Evolutionary conservation across 1,139 yeast genomes (phyloP).

Genomic region (Blastobotrys ciferrii): DNA sequence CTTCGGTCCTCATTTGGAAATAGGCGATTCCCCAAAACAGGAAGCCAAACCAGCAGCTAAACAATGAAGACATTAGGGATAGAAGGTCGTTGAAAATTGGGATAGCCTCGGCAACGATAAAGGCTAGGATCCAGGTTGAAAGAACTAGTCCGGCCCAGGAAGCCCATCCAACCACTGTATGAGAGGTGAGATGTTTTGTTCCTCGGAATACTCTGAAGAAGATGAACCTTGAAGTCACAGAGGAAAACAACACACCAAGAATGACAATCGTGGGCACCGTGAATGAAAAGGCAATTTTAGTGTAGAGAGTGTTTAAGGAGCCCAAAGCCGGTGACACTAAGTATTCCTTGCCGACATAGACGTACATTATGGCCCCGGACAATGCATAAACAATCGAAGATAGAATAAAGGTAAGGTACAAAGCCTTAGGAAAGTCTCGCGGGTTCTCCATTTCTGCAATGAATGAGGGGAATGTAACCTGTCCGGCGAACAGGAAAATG

Average conservation of each 20-base stretch:
- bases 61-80: constrained; percentile 57
- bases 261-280: constrained; percentile 59
- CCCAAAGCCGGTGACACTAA: constrained; percentile 62
- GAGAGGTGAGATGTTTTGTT: constrained; percentile 44
- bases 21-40: constrained; percentile 64
- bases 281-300: constrained; percentile 57
- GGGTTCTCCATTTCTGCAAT: constrained; percentile 60
- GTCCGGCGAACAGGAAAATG: constrained; percentile 62
- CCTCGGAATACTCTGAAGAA: constrained; percentile 46
- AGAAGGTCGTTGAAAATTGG: constrained; percentile 62
- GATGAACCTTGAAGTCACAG: constrained; percentile 52
- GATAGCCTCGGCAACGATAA: constrained; percentile 58
- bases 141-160: constrained; percentile 49
- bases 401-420: constrained; percentile 49
- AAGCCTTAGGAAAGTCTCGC: constrained; percentile 55
- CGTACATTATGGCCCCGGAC: constrained; percentile 57
- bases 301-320: constrained; percentile 46
- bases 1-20: constrained; percentile 30
- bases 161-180: constrained; percentile 53
- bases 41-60: constrained; percentile 65
- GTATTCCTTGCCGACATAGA: constrained; percentile 54
- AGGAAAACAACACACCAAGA: constrained; percentile 54
- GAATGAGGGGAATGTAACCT: constrained; percentile 59
- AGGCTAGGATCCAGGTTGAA: constrained; percentile 51
- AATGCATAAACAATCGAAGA: constrained; percentile 51